A percentile compares a stretch with the other conserved stretches of the same genome.
phyloP scores from a whole-genome alignment of 2,329 filamentous ascomycete species.

The Ophiostoma ulmi region DNA sequence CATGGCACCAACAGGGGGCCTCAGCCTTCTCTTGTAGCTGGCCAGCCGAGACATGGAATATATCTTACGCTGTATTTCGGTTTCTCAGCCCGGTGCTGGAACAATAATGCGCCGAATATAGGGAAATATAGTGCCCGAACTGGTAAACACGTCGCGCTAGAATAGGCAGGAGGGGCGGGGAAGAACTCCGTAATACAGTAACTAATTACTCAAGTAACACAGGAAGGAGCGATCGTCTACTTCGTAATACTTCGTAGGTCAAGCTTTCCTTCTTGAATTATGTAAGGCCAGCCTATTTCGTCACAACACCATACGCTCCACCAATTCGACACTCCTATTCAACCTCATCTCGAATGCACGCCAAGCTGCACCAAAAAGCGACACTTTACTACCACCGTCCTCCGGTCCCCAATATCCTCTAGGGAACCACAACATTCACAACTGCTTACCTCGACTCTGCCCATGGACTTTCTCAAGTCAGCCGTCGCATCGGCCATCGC shows the following conservation, averaged over 20 bases:
- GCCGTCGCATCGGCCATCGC: slow-evolving; percentile 95
- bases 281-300: slow-evolving; percentile 3
- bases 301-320: background rate
- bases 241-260: background rate
- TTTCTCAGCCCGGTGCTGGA: slow-evolving; percentile 14
- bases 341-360: slow-evolving; percentile 3
- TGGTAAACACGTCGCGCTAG: slow-evolving; percentile 24
- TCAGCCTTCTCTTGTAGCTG: background rate
- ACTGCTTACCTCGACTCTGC: background rate
- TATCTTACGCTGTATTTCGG: background rate
- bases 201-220: background rate
- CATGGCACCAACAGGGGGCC: background rate
- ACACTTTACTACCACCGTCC: background rate
- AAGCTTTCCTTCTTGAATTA: background rate
- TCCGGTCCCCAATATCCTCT: background rate
- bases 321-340: slow-evolving; percentile 5
- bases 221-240: slow-evolving; percentile 6
- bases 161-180: slow-evolving; percentile 24
- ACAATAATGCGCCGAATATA: slow-evolving; percentile 21
- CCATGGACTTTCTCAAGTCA: slow-evolving; percentile 97
- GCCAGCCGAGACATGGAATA: background rate
- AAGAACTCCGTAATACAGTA: background rate
- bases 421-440: background rate
- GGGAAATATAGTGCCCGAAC: background rate
- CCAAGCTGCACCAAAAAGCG: background rate